phyloP scores from a whole-genome alignment of 108 stramenopile species.

The Fragilaria radians region DNA sequence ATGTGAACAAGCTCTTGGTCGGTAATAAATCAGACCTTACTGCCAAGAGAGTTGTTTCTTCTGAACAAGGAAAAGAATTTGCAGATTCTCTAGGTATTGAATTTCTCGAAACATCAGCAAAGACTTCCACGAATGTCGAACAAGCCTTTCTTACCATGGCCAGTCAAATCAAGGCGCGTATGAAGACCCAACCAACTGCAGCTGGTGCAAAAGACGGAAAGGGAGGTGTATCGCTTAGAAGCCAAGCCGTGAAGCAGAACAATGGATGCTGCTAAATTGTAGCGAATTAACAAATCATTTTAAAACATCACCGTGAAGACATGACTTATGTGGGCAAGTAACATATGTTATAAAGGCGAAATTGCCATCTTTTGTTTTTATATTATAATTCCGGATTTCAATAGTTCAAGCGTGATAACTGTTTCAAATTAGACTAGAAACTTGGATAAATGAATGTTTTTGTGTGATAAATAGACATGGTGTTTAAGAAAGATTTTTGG shows the following conservation, averaged over 20 bases:
- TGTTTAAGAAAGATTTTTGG: too few species aligned
- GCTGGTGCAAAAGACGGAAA: conserved; percentile 47
- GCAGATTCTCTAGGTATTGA: conserved; percentile 96
- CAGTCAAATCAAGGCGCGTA: conserved; percentile 95
- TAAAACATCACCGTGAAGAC: background rate
- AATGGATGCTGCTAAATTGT: conserved; percentile 73
- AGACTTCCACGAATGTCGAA: conserved; percentile 97
- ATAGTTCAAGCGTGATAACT: too few species aligned
- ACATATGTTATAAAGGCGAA: background rate
- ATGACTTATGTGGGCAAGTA: background rate
- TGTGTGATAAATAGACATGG: too few species aligned
- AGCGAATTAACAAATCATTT: background rate
- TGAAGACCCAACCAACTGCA: conserved; percentile 90
- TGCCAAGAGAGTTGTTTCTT: conserved; percentile 89
- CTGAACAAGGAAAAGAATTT: conserved; percentile 96
- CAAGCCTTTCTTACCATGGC: conserved; percentile 99
- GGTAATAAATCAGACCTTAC: conserved; percentile 99
- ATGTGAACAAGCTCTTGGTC: conserved; percentile 98
- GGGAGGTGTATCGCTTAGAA: conserved; percentile 65
- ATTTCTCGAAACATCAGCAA: conserved; percentile 98
- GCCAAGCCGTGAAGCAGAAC: conserved; percentile 76
- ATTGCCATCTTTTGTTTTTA: too few species aligned
- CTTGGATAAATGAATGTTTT: too few species aligned
- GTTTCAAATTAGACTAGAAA: too few species aligned
- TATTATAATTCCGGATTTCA: too few species aligned